Evolutionary conservation across 345 rosid genomes (phyloP).

Genomic region (Salix udensis): DNA sequence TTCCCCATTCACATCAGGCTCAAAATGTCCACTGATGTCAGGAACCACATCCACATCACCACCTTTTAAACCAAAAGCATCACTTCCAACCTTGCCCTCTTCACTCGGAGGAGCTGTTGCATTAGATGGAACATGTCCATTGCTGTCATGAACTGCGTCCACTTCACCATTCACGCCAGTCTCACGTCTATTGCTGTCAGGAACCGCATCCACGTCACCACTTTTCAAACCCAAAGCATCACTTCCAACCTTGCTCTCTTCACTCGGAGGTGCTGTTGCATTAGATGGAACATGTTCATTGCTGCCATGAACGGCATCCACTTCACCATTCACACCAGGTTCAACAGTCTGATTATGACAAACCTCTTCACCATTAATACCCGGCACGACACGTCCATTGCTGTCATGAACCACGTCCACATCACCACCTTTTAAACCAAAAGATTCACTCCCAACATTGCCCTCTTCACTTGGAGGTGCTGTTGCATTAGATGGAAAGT

Average conservation of each 20-base stretch:
- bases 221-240: conserved; percentile 16
- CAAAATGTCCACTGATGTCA: conserved; percentile 16
- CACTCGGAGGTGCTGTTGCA: conserved; percentile 16
- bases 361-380: neutral
- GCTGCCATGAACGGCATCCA: conserved; percentile 14
- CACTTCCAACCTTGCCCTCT: conserved; percentile 23
- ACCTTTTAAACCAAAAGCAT: conserved; percentile 17
- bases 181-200: conserved; percentile 22
- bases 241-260: conserved; percentile 24
- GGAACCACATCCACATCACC: neutral
- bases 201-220: conserved; percentile 2
- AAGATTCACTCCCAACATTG: conserved; percentile 21
- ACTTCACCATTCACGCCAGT: conserved; percentile 25
- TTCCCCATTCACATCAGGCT: too few relatives aligned
- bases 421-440: conserved; percentile 13
- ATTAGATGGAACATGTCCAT: conserved; percentile 19
- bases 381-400: conserved; percentile 9
- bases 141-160: conserved; percentile 13
- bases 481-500: conserved; percentile 9
- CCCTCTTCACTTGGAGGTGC: conserved; percentile 20
- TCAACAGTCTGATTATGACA: neutral
- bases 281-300: conserved; percentile 17
- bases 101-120: conserved; percentile 17
- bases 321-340: conserved; percentile 26
- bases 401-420: conserved; percentile 3